Conservation (phyloP, 139 green algal species). For the Astrephomene gubernaculifera region DNA sequence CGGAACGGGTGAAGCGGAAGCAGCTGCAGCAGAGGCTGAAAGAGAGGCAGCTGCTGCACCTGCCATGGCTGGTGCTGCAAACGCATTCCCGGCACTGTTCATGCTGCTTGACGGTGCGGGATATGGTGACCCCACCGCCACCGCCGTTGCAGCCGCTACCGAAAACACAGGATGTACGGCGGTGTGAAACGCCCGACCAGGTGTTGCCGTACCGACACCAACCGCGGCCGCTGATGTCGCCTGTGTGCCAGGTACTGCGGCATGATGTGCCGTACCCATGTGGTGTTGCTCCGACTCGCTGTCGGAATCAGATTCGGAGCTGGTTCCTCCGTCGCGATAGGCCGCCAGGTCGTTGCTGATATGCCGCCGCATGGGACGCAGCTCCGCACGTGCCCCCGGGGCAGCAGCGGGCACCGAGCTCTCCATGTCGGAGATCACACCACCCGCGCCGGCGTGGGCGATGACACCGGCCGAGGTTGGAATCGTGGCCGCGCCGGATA, state of each 20-base stretch:
- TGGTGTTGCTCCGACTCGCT: slow-evolving; percentile 15
- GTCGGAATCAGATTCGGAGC: slow-evolving; percentile 9
- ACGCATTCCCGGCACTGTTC: too few species aligned
- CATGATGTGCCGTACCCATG: not conserved
- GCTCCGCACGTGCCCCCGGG: not conserved
- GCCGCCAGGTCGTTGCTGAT: slow-evolving; percentile 10
- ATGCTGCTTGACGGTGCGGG: slow-evolving; percentile 2
- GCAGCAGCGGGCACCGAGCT: not conserved
- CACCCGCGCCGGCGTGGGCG: not conserved
- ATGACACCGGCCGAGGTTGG: not conserved
- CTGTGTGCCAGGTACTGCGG: too few species aligned
- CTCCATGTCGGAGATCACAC: not conserved
- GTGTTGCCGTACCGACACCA: not conserved
- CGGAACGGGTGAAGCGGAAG: too few species aligned
- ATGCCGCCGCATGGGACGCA: slow-evolving; percentile 29
- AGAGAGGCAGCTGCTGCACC: too few species aligned
- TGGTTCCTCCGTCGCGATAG: slow-evolving; percentile 11
- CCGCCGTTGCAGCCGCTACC: not conserved
- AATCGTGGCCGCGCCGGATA: not conserved
- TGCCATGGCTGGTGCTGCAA: too few species aligned
- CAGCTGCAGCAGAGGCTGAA: too few species aligned
- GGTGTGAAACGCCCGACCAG: not conserved
- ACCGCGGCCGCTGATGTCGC: too few species aligned
- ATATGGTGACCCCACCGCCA: not conserved
- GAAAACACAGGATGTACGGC: not conserved